These are phyloP conservation scores for Lagenidium sp. DNA, from an alignment of 352 stramenopile genomes.

Conservation along the genomic window DNA sequence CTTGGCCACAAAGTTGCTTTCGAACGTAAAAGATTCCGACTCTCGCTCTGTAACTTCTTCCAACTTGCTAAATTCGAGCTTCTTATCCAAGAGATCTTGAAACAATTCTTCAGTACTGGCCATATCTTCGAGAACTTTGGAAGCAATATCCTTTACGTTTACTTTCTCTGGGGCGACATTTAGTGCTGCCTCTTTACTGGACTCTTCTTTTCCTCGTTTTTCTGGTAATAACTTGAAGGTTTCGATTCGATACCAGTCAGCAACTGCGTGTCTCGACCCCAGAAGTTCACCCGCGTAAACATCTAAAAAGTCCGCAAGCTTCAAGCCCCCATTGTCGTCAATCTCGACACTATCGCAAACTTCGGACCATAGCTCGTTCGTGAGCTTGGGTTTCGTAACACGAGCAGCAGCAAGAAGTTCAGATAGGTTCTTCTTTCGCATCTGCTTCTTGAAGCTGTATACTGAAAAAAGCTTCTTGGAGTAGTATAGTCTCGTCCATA, in stretches of 20 bases:
- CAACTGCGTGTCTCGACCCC: conserved; percentile 28
- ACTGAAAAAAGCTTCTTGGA: conserved; percentile 33
- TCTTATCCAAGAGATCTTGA: conserved; percentile 26
- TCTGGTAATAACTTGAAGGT: conserved; percentile 45
- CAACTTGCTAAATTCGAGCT: conserved; percentile 39
- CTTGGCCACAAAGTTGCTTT: conserved; percentile 18
- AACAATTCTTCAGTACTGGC: conserved; percentile 40
- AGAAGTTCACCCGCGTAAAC: conserved; percentile 27
- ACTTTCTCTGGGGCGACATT: conserved; percentile 39
- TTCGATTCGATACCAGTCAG: conserved; percentile 47
- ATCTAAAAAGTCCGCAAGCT: conserved; percentile 25
- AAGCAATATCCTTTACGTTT: conserved; percentile 33
- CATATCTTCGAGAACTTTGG: conserved; percentile 27
- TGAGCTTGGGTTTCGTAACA: conserved; percentile 30
- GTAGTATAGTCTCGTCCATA: conserved; percentile 47
- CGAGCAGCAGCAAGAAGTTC: conserved; percentile 27
- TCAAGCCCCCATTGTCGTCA: conserved; percentile 23
- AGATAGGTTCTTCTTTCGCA: conserved; percentile 31
- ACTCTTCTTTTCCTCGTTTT: conserved; percentile 17
- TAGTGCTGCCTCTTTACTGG: conserved; percentile 32
- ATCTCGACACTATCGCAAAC: conserved; percentile 28
- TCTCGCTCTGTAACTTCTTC: conserved; percentile 22
- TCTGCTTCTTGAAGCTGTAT: conserved; percentile 26
- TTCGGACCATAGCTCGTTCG: conserved; percentile 24
- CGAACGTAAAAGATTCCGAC: conserved; percentile 16